These are phyloP conservation scores for Orbilia brochopaga DNA, from an alignment of 2,329 filamentous ascomycete genomes.

Conservation along the genomic window DNA sequence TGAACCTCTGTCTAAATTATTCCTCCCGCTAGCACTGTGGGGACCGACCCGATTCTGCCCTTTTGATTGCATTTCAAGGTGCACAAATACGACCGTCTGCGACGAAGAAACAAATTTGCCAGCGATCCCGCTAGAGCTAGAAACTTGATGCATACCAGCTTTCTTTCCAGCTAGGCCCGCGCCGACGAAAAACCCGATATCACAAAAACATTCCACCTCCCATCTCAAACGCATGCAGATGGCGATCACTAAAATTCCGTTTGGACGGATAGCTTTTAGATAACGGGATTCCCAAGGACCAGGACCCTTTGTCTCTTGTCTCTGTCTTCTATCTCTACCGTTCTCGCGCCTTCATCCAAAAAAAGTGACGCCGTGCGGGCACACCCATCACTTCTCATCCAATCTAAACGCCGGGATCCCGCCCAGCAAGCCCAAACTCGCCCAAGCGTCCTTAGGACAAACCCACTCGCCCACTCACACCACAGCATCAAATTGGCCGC, in stretches of 20 bases:
- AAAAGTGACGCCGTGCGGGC: constrained; percentile 44
- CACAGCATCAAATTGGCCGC: constrained; percentile 37
- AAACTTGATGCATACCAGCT: background rate
- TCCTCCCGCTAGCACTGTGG: constrained; percentile 19
- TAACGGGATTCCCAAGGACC: constrained; percentile 6
- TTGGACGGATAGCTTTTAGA: constrained; percentile 19
- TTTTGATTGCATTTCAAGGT: constrained; percentile 15
- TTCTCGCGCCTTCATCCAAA: constrained; percentile 46
- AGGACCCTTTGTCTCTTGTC: background rate
- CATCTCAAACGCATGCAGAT: no score
- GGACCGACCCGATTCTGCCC: constrained; percentile 16
- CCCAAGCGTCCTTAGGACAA: constrained; percentile 40
- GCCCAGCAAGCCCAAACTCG: constrained; percentile 38
- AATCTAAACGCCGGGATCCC: constrained; percentile 42
- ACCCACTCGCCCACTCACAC: constrained; percentile 44
- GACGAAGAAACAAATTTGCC: constrained; percentile 1
- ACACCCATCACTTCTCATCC: constrained; percentile 28
- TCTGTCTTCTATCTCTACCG: constrained; percentile 20
- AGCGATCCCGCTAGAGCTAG: constrained; percentile 6
- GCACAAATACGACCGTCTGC: constrained; percentile 29
- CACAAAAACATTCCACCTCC: constrained; percentile 21
- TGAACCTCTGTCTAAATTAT: constrained; percentile 17
- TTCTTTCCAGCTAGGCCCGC: background rate
- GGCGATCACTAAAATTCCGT: no score
- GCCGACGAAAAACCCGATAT: constrained; percentile 12